Conservation (phyloP, 1,284 basidiomycete genomes). For the Hypsizygus ulmarius region DNA sequence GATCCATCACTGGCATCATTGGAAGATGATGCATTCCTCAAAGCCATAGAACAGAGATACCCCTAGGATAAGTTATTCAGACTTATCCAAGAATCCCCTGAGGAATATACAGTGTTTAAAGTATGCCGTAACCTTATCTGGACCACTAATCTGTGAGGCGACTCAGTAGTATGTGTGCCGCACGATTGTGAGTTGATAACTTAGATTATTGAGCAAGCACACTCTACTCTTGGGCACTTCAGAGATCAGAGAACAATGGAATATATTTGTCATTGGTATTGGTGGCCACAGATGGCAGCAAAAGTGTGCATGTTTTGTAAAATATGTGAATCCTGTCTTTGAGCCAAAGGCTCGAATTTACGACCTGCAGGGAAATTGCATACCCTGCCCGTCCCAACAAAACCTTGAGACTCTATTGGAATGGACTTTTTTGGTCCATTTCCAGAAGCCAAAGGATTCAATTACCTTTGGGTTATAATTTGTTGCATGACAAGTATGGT, state of each 20-base stretch:
- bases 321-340: constrained; percentile 29
- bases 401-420: constrained; percentile 27
- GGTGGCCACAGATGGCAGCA: constrained; percentile 30
- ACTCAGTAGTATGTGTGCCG: constrained; percentile 22
- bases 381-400: constrained; percentile 18
- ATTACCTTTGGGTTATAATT: constrained; percentile 29
- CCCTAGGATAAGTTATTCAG: constrained; percentile 16
- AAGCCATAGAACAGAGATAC: constrained; percentile 5
- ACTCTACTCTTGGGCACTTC: constrained; percentile 26
- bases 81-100: constrained; percentile 13
- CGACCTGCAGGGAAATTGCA: constrained; percentile 28
- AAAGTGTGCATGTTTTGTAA: constrained; percentile 27
- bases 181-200: constrained; percentile 6
- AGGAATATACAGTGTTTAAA: constrained; percentile 16
- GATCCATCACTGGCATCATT: neutral
- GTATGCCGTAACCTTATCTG: constrained; percentile 22
- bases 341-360: constrained; percentile 19
- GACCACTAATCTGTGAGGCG: constrained; percentile 10
- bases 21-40: constrained; percentile 1
- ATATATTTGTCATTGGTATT: constrained; percentile 32
- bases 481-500: constrained; percentile 29
- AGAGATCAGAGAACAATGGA: constrained; percentile 22
- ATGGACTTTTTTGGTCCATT: constrained; percentile 34
- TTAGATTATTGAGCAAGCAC: constrained; percentile 25
- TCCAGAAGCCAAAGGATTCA: constrained; percentile 25